Base-by-base conservation (phyloP, 768 basidiomycete genomes). In the Omphalotus guepiniiformis region DNA sequence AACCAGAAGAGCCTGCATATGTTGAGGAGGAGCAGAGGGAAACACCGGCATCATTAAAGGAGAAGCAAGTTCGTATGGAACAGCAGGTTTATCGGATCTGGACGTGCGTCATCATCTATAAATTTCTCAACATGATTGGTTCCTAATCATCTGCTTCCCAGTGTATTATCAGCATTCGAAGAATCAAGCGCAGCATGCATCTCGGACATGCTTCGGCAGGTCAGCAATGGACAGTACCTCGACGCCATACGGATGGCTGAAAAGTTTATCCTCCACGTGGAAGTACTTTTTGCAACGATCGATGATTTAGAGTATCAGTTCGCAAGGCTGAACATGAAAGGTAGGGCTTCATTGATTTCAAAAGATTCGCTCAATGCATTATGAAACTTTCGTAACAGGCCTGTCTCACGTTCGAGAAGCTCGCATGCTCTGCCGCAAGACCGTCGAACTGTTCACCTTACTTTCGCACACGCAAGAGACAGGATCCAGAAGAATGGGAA, bases 171-270 rank as follows among this genome's bases (percentile, higher is more conserved):
- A 21, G 92, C 95, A 3, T 99, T 98, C 54, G 96, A 99, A 65
- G 96, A 99, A 68, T 95, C 92, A n/a, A 93, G 91, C 57, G 96
- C 96, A 19, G 94, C 95, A 6, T 95, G 95, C 68, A 99, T 99
- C 55, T 96, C 93, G 22, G 96, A 98, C 64, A 99, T 99, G 94
- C 72, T 99, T 48, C 76, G 93, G 53, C 91, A 94, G 63, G 96
- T 99, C 67, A 97, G 94, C 76, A 93, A 88, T 56, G 90, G 92
- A 8, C 86, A 94, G 59, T 95, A 97, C 66, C 76, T 96, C 48
- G 95, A 98, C 58, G 95, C 94, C 42, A 93, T 99, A 59, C 80
- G 92, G 54, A 92, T 98, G 89, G 95, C 96, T 11, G 96, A 99
- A 69, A 91, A 88, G 72, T 99, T 99, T 61, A 97, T 98, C 56